Base-by-base conservation (phyloP, 306 rosid genomes). In the Dalbergia cultrata region DNA sequence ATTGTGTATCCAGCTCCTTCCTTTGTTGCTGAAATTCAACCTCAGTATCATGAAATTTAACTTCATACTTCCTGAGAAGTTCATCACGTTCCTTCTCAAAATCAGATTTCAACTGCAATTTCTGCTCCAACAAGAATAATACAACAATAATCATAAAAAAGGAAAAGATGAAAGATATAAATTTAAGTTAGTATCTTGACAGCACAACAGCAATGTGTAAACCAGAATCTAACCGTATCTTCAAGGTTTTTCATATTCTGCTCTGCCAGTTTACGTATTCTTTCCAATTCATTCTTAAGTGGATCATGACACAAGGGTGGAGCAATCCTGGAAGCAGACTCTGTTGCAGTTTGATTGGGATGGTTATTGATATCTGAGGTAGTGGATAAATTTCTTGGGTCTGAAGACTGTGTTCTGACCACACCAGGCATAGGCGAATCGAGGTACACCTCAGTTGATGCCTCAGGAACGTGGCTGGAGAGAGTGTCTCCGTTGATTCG, bases 11-110 rank as follows among this genome's bases (percentile, higher is more conserved):
- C 43, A 88, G 80, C 63, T 77, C 77, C 66, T 74, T 87, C 92
- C 53, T 83, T 56, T 76, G 68, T 59, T 64, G 64, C 54, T 72
- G 82, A 78, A 79, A 86, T 44, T 80, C 90, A 73, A 62, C 53
- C 47, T 89, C 97, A 31, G 52, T 41, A 73, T 89, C 92, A 80
- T 80, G 86, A 22, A 74, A 22, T 77, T 83, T 88, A 50, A 54
- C 49, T 7, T 85, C 95, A 75, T 87, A 95, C 86, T 91, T 90
- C 70, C 67, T 80, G 44, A 44, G 88, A 81, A 92, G 78, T 86
- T 90, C 90, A 78, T 85, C 93, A 0, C 86, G 18, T 75, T 93
- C 95, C 86, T 90, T 93, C 54, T 85, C 93, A 61, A 81, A 81
- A 61, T 89, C 94, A 67, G 77, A 39, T 69, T 83, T 80, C 84